phyloP scores from a whole-genome alignment of 805 yeast genomes.

The Starmerella stellata region DNA sequence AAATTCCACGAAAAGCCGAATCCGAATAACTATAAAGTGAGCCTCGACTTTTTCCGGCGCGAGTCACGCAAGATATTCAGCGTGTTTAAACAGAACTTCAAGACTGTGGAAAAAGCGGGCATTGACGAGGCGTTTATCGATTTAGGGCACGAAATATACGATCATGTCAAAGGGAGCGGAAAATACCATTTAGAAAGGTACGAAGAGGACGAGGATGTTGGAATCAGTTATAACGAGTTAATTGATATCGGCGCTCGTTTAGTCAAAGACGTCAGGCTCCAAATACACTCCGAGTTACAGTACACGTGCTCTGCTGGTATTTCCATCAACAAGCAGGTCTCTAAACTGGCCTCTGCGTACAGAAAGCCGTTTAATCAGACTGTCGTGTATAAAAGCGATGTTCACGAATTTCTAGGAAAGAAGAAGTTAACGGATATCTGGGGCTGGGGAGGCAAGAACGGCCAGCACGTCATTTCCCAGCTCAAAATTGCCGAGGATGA shows the following conservation, averaged over 20 bases:
- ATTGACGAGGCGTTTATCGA: constrained; percentile 87
- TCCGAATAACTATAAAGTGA: constrained; percentile 57
- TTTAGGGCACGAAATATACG: constrained; percentile 46
- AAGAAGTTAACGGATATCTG: constrained; percentile 60
- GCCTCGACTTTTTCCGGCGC: constrained; percentile 77
- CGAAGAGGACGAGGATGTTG: constrained; percentile 27
- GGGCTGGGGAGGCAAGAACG: constrained; percentile 82
- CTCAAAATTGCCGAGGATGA: constrained; percentile 32
- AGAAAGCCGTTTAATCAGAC: constrained; percentile 81
- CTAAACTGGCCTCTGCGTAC: constrained; percentile 74
- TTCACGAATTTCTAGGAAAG: constrained; percentile 36
- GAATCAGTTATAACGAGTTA: constrained; percentile 71
- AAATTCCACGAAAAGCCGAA: constrained; percentile 39
- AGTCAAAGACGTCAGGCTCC: constrained; percentile 35
- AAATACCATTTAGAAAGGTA: constrained; percentile 25
- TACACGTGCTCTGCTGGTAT: constrained; percentile 87
- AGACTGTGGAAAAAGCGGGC: constrained; percentile 75
- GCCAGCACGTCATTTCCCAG: constrained; percentile 36
- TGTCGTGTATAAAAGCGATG: constrained; percentile 34
- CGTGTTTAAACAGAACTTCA: constrained; percentile 44
- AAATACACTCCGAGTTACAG: constrained; percentile 38
- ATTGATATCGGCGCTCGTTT: constrained; percentile 48
- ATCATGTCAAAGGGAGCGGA: constrained; percentile 27
- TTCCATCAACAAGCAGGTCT: constrained; percentile 53
- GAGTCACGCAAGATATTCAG: constrained; percentile 65